phyloP scores from a whole-genome alignment of 2,329 filamentous ascomycete species.

The Fusarium acutatum region DNA sequence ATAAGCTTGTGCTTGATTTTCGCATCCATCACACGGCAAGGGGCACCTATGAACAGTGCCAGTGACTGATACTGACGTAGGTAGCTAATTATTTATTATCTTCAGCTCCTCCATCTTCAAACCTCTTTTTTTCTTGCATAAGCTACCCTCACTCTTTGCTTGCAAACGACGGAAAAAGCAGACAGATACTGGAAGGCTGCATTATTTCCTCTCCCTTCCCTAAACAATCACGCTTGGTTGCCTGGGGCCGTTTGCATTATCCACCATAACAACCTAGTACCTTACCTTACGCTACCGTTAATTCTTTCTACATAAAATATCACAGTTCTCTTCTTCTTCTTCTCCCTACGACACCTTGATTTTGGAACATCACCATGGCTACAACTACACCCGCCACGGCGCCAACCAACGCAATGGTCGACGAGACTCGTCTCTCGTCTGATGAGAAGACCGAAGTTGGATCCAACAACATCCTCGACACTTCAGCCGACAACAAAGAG shows the following conservation, averaged over 20 bases:
- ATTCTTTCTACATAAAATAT: background rate
- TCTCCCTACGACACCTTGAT: background rate
- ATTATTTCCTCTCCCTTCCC: background rate
- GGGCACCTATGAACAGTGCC: background rate
- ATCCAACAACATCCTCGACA: conserved; percentile 36
- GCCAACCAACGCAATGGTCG: conserved; percentile 23
- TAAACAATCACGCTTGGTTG: background rate
- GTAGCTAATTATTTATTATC: conserved; percentile 5
- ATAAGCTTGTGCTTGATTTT: background rate
- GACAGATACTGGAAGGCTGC: background rate
- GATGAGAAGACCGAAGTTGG: conserved; percentile 46
- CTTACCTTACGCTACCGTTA: background rate
- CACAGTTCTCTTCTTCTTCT: background rate
- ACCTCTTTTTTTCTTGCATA: background rate
- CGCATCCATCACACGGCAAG: background rate
- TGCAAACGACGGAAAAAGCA: conserved; percentile 1
- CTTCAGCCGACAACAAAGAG: conserved; percentile 19
- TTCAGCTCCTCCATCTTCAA: background rate
- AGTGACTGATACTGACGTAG: conserved; percentile 6
- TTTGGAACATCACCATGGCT: conserved; percentile 7
- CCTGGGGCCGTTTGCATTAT: background rate
- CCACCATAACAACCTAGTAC: background rate
- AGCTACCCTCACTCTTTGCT: background rate
- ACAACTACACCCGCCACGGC: conserved; percentile 21
- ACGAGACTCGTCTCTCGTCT: conserved; percentile 40